Conservation (phyloP, 139 green algal genomes). For the Chlorella sp. region DNA sequence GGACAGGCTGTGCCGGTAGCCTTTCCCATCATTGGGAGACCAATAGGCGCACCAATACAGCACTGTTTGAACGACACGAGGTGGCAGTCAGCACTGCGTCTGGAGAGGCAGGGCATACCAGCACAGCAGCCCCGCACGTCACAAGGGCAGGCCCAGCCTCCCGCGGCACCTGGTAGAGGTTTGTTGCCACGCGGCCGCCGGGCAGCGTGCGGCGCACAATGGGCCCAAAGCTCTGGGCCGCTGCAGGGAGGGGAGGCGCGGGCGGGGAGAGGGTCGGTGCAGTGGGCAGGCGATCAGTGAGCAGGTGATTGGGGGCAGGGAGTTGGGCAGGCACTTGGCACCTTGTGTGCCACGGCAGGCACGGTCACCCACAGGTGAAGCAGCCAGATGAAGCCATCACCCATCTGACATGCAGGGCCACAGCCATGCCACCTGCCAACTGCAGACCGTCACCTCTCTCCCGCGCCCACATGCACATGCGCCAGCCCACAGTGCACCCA, state of each 20-base stretch:
- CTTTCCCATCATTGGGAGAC: too few species aligned
- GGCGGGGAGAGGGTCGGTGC: background rate
- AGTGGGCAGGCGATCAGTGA: background rate
- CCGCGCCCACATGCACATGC: background rate
- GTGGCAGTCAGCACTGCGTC: too few species aligned
- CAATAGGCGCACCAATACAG: background rate
- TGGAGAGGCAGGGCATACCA: too few species aligned
- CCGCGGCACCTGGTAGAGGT: slow-evolving; percentile 74
- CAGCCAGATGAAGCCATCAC: too few species aligned
- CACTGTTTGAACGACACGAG: too few species aligned
- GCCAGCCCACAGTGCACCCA: background rate
- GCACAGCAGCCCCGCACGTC: background rate
- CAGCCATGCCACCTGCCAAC: background rate
- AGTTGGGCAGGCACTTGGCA: too few species aligned
- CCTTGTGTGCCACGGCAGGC: too few species aligned
- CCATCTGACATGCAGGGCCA: background rate
- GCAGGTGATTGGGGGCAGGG: too few species aligned
- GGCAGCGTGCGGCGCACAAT: slow-evolving; percentile 64
- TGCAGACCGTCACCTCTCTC: background rate
- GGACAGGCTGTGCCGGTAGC: too few species aligned
- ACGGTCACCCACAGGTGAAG: background rate
- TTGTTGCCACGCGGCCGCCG: slow-evolving; percentile 43
- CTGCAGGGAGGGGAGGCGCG: background rate
- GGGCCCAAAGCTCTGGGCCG: background rate
- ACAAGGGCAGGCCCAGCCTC: too few species aligned